phyloP scores from a whole-genome alignment of 371 early-diverging fungal genomes.

The Mucor saturninus region DNA sequence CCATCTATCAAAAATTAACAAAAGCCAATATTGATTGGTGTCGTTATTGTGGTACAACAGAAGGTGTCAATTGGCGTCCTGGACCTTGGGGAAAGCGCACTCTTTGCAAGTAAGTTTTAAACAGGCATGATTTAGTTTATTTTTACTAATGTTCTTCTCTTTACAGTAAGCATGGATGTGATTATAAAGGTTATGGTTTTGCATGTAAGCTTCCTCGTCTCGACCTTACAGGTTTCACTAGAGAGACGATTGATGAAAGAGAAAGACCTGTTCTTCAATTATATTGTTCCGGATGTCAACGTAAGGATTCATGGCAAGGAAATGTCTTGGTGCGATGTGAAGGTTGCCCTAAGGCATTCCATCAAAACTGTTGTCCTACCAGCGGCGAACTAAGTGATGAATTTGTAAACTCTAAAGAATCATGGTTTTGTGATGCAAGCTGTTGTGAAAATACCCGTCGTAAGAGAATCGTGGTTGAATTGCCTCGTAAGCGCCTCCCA shows the following conservation, averaged over 20 bases:
- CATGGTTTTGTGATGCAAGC: constrained; percentile 76
- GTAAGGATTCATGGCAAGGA: constrained; percentile 65
- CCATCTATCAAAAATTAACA: constrained; percentile 71
- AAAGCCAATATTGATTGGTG: constrained; percentile 84
- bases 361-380: constrained; percentile 66
- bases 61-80: constrained; percentile 92
- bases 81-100: constrained; percentile 96
- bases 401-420: constrained; percentile 46
- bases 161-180: constrained; percentile 87
- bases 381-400: constrained; percentile 55
- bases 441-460: constrained; percentile 71
- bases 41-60: constrained; percentile 92
- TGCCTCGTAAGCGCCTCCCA: constrained; percentile 72
- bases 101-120: constrained; percentile 79
- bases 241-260: constrained; percentile 78
- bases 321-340: constrained; percentile 82
- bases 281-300: constrained; percentile 82
- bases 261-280: constrained; percentile 88
- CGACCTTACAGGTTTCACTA: constrained; percentile 76
- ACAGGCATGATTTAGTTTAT: not conserved
- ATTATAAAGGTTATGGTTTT: constrained; percentile 93
- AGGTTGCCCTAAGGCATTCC: constrained; percentile 86
- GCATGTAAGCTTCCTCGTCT: constrained; percentile 87
- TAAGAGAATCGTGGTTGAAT: constrained; percentile 65
- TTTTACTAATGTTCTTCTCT: constrained; percentile 7